Evolutionary conservation across 108 stramenopile genomes (phyloP).

Genomic region (Fistulifera pelliculosa): DNA sequence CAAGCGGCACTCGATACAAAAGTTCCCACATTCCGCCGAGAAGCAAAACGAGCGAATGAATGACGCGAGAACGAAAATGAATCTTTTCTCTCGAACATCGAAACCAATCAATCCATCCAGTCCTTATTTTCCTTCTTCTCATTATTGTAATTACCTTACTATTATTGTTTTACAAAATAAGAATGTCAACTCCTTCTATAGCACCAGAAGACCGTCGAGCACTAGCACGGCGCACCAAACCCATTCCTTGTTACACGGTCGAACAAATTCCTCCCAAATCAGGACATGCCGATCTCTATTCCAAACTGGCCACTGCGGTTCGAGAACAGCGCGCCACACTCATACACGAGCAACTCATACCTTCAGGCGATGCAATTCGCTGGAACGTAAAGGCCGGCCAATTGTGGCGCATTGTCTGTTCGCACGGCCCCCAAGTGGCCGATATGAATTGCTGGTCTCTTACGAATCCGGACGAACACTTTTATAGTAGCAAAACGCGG

Average conservation of each 20-base stretch:
- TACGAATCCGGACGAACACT: conserved; percentile 28
- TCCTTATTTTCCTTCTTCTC: no score
- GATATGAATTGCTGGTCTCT: conserved; percentile 50
- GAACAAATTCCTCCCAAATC: conserved; percentile 34
- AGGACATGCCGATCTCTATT: conserved; percentile 35
- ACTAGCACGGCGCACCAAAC: conserved; percentile 33
- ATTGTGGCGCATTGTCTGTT: conserved; percentile 40
- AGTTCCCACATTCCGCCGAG: no score
- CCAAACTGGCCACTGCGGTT: conserved; percentile 23
- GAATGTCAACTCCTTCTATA: no score
- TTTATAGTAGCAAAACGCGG: conserved; percentile 48
- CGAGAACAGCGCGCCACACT: conserved; percentile 16
- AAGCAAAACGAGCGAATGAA: no score
- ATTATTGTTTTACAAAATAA: no score
- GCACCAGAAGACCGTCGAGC: conserved; percentile 16
- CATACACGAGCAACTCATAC: conserved; percentile 25
- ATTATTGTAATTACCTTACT: no score
- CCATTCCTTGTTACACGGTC: conserved; percentile 43
- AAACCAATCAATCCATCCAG: no score
- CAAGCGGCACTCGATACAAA: no score
- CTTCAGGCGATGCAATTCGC: conserved; percentile 25
- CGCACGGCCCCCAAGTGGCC: conserved; percentile 48
- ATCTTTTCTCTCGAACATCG: no score
- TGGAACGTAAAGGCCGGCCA: conserved; percentile 40
- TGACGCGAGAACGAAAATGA: no score